Evolutionary conservation across 305 asterid species (phyloP), one percentile per base, ranked within the genome.

Genomic region (Fraxinus floribunda): DNA sequence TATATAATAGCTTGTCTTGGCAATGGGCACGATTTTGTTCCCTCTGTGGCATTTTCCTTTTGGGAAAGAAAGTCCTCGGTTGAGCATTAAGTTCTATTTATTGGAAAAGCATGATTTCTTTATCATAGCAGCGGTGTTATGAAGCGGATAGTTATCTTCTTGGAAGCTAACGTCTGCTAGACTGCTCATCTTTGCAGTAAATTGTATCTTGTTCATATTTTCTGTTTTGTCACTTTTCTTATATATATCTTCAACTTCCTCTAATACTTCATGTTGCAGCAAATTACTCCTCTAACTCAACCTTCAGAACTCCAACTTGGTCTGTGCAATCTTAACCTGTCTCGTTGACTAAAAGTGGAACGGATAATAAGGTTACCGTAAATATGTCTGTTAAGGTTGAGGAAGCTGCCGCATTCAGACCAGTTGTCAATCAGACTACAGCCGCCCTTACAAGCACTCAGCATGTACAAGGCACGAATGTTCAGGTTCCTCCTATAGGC

Each of bases 251-350:
- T 66, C 72, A 32, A 84, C 79, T 64, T 82, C n/a, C 74, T 79
- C 6, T 79, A 66, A 13, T 84, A 34, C 83, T 64, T 64, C 71
- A 2, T 81, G 77, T 77, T 87, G 88, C 92, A 94, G 94, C 86
- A 83, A 90, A 87, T 86, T 84, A 84, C 86, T 60, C 92, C 73
- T 92, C 91, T 76, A 88, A 86, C 83, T 77, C 92, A 79, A 82
- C 83, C 77, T 83, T 71, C 82, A 93, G 87, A 88, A 88, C 92
- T 80, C 95, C 98, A 79, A 81, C 92, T 72, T 92, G 98, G 98
- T 78, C 93, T 30, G 78, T 89, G 88, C 95, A 90, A 83, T 86
- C 91, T 64, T 94, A 90, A 62, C 80, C 95, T 82, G 83, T 82
- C 55, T 83, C 87, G 62, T 46, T 94, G 26, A 82, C 90, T 83